Base-by-base conservation (phyloP, 2,329 filamentous ascomycete species). In the Podosphaera xanthii region DNA sequence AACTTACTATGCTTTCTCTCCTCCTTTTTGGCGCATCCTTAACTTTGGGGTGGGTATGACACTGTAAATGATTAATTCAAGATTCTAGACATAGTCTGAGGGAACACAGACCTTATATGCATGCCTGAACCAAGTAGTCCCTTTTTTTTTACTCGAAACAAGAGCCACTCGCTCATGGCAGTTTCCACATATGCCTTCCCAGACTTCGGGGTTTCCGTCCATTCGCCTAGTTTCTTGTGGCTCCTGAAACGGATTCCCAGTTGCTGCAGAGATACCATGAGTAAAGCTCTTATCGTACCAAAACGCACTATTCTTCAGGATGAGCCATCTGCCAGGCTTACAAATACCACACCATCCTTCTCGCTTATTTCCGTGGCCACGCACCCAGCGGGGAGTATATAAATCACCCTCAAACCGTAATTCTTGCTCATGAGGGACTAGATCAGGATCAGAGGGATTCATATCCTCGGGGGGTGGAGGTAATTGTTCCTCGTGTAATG, bases 231-330 rank as follows among this genome's bases (percentile, higher is more conserved):
- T 86, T 66, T 87, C 79, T 62, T 84, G 80, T 2, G 87, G 87
- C 64, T 85, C 82, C 68, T 87, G 82, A 72, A 92, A 91, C 2
- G 83, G 80, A 62, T 78, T 82, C 33, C 87, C 87, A 0, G 87
- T 91, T 3, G 85, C 83, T 35, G 86, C 87, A 67, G 84, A 88
- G 69, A 94, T 87, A 57, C 87, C 87, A 67, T 94, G 88, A 1
- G 85, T 87, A 70, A 92, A 94, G 60, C 84, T 87, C 75, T 92
- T 91, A 73, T 94, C 87, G 70, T 94, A 94, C 87, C 88, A 94
- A 70, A 87, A 94, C 5, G 87, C 87, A 59, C 85, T 90, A 72
- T 94, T 92, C 74, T 92, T 94, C 61, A 94, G 75, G 14, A 90
- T 86, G 59, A 91, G 78, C 88, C 88, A 94, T 57, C 86, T 77